Base-by-base conservation (phyloP, 331 rosid genomes). In the Erythrophleum ivorense region DNA sequence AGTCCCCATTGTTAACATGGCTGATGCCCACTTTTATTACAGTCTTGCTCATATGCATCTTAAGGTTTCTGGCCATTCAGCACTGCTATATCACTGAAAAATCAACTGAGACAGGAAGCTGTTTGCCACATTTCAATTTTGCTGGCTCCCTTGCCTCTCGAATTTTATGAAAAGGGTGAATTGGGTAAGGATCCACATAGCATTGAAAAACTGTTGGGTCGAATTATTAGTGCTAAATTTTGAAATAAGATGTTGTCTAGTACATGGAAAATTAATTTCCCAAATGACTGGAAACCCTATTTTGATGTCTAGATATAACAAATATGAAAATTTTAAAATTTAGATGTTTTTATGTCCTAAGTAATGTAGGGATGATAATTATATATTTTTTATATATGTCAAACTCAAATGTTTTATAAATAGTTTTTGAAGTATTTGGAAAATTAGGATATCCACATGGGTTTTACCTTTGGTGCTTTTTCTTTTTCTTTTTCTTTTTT, bases 81-180 rank as follows among this genome's bases (percentile, higher is more conserved):
- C 45, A 21, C 33, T 4, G 14, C 41, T 7, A 6, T 48, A 6
- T 48, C 19, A 13, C 59, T 74, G 75, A 52, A 41, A 24, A 64
- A 64, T 29, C 60, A 64, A 29, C 69, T 64, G 46, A 81, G 38
- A 55, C 54, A 81, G 52, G 29, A 73, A 41, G 65, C 29, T 64
- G n/a, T 52, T 73, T 24, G 43, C 76, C 59, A 29, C 49, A 9
- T 21, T 69, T 81, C n/a, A 29, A 71, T 48, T 46, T 46, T 70
- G 40, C 74, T 45, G 57, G 55, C 57, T 29, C 19, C 9, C 57
- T 3, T 43, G 21, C 59, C 45, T 75, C 10, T 19, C 59, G 21
- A 48, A 31, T 49, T 76, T 76, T 78, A 82, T 76, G 85, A 67
- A 9, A 50, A 76, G 73, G 58, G 78, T 71, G 29, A 29, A 15